A percentile compares a stretch with the other conserved stretches of the same genome.
Evolutionary conservation across 2,329 filamentous ascomycete species (phyloP).

Genomic region (Botryotinia convoluta): DNA sequence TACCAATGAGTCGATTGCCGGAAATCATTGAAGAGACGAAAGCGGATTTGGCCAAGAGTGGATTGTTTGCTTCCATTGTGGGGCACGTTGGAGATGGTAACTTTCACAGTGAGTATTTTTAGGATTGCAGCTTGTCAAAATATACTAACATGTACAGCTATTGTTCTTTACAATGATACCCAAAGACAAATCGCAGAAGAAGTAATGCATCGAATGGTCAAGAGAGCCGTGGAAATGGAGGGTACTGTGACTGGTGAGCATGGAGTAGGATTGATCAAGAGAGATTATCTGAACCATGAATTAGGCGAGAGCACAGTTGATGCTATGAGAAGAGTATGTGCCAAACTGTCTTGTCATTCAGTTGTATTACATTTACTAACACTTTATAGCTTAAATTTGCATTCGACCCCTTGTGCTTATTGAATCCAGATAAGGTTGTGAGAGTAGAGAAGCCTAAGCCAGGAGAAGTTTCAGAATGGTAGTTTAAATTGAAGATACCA

Average conservation of each 20-base stretch:
- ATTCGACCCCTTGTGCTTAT: conserved; percentile 69
- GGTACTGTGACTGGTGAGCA: conserved; percentile 86
- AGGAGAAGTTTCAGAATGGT: conserved; percentile 49
- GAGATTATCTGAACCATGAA: conserved; percentile 78
- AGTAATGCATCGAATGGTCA: conserved; percentile 80
- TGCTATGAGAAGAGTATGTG: conserved; percentile 72
- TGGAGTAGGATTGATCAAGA: conserved; percentile 79
- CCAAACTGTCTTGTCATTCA: not conserved
- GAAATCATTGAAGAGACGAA: conserved; percentile 78
- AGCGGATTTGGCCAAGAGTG: conserved; percentile 54
- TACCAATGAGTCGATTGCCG: conserved; percentile 71
- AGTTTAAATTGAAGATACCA: not conserved
- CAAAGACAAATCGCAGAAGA: conserved; percentile 66
- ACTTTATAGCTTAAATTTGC: conserved; percentile 67
- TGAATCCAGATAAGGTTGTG: conserved; percentile 67
- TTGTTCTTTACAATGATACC: conserved; percentile 62
- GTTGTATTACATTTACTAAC: conserved; percentile 14
- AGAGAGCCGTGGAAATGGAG: conserved; percentile 79
- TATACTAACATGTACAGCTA: conserved; percentile 37
- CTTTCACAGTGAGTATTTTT: conserved; percentile 56
- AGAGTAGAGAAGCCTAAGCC: conserved; percentile 55
- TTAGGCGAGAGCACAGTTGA: conserved; percentile 72
- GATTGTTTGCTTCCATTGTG: conserved; percentile 61
- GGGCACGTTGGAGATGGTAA: conserved; percentile 76
- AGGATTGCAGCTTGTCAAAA: not conserved